A percentile compares a stretch with the other conserved stretches of the same genome.
Conservation (phyloP, 108 stramenopile genomes). For the Fistulifera solaris region DNA sequence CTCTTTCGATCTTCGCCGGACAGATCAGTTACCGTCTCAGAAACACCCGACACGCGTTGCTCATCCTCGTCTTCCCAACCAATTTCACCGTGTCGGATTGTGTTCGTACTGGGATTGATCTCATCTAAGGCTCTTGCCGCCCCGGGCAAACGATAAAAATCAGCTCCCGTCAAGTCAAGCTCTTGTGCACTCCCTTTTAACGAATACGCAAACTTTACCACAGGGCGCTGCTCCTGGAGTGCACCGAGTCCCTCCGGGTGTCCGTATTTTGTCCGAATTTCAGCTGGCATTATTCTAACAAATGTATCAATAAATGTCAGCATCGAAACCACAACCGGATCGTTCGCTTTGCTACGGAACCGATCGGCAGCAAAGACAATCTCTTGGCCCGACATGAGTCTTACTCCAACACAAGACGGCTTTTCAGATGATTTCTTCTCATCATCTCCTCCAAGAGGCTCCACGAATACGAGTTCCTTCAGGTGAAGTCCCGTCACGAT, state of each 20-base stretch:
- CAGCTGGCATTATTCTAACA: conserved; percentile 47
- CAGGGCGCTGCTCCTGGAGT: conserved; percentile 68
- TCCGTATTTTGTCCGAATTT: conserved; percentile 55
- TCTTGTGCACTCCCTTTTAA: conserved; percentile 65
- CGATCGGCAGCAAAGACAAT: conserved; percentile 13
- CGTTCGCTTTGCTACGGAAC: neutral
- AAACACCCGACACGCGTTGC: conserved; percentile 3
- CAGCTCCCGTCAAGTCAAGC: conserved; percentile 69
- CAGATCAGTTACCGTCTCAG: conserved; percentile 15
- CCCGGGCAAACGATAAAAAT: conserved; percentile 75
- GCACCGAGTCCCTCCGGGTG: conserved; percentile 73
- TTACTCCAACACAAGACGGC: conserved; percentile 65
- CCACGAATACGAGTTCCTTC: conserved; percentile 55
- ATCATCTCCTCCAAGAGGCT: conserved; percentile 2
- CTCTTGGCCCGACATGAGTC: conserved; percentile 35
- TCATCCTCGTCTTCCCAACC: conserved; percentile 23
- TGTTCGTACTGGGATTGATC: conserved; percentile 50
- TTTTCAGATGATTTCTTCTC: conserved; percentile 10
- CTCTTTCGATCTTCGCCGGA: conserved; percentile 7
- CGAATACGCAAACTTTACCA: conserved; percentile 64
- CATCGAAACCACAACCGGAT: conserved; percentile 55
- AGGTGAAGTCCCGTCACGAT: conserved; percentile 48
- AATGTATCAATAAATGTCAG: conserved; percentile 80
- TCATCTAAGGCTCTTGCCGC: conserved; percentile 63
- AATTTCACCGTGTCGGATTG: conserved; percentile 52